Evolutionary conservation across 371 early-diverging fungal species (phyloP).

Genomic region (Mortierella sp.): DNA sequence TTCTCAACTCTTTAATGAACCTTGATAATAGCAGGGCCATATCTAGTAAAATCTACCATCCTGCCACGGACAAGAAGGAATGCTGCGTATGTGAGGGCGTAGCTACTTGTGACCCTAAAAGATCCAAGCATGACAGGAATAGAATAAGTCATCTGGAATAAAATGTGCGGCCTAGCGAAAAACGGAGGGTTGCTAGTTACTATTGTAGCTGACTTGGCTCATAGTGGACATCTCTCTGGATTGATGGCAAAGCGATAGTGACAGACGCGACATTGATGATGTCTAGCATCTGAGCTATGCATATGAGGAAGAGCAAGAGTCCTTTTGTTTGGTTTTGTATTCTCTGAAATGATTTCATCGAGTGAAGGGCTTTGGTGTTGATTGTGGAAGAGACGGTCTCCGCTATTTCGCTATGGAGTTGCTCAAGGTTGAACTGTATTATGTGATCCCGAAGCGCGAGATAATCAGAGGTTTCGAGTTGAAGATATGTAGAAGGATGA

Average conservation of each 20-base stretch:
- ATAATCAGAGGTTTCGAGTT: no score
- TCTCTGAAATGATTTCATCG: no score
- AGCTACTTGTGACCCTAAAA: constrained; percentile 57
- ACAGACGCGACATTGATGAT: constrained; percentile 50
- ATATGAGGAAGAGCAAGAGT: constrained; percentile 27
- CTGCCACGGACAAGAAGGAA: constrained; percentile 60
- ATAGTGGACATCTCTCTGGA: constrained; percentile 41
- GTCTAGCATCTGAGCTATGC: constrained; percentile 37
- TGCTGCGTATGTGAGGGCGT: constrained; percentile 59
- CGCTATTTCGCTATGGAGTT: background rate
- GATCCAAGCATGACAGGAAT: constrained; percentile 44
- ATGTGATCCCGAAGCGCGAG: no score
- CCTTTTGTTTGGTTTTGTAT: constrained; percentile 20
- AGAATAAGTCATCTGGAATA: background rate
- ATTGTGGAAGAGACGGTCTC: constrained; percentile 12
- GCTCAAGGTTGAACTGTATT: no score
- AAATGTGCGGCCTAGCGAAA: no score
- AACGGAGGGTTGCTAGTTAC: background rate
- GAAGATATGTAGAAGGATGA: background rate
- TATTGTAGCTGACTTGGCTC: constrained; percentile 42
- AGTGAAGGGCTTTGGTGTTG: background rate
- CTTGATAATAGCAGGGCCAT: no score
- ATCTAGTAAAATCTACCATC: no score
- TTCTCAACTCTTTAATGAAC: no score
- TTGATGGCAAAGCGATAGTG: constrained; percentile 54